Evolutionary conservation across 805 yeast genomes (phyloP), one percentile per base, ranked within the genome.

Genomic region (Ogataea populi-albae): DNA sequence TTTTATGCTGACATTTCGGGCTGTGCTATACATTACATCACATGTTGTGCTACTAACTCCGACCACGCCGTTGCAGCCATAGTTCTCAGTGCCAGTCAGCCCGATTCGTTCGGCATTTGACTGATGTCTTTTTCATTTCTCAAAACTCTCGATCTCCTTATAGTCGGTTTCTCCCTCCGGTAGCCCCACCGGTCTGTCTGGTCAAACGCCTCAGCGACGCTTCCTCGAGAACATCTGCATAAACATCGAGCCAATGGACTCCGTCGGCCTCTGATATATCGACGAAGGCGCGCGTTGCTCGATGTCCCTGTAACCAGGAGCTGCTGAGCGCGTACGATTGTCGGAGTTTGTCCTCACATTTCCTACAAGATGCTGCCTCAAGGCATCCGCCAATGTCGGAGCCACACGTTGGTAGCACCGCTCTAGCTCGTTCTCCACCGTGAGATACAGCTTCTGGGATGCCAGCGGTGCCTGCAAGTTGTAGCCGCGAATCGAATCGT

Each of bases 381-480:
- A 30, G 1, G 55, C 54, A 1, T 30, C 42, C 6, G 35, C 40
- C 15, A 69, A 19, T 1, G 30, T 25, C 2, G 42, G 39, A 4
- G 60, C 53, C 6, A 66, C 71, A 9, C 62, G 45, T 5, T 49
- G 47, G 40, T 65, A 70, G 32, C 69, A 66, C 18, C 50, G 39
- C 9, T 53, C 52, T 11, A 75, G 46, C 49, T 79, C 85, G 12
- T 54, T 60, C 4, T 69, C 74, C 3, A 57, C 43, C 1, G 56
- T 7, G 10, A 79, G 50, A 43, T 79, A 79, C n/a, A 75, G 57
- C 40, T 69, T 72, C 33, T 81, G 77, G 0, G 84, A 75, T 0
- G 79, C 61, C 31, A 71, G 43, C 0, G 86, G 86, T 0, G 86
- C 83, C 45, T 78, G 84, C 11, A 79, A 46, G 45, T 79, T 79